Percentiles rank a stretch among this genome's conserved stretches.
These are phyloP conservation scores for Scheffersomyces parashehatae DNA, from an alignment of 1,139 yeast species.

Conservation along the genomic window DNA sequence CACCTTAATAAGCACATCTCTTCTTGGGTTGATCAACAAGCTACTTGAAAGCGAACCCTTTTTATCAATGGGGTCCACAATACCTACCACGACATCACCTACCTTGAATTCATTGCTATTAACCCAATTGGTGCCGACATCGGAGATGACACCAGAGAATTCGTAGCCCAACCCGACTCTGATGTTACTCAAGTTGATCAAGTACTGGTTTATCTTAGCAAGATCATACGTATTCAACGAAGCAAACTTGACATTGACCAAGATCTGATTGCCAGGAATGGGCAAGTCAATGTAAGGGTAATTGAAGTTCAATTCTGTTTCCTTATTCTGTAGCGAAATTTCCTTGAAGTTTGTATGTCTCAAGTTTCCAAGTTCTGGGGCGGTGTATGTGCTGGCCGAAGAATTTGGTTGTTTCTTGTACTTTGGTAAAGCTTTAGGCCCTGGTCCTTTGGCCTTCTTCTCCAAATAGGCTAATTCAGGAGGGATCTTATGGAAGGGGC, in stretches of 20 bases:
- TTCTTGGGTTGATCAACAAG: conserved; percentile 33
- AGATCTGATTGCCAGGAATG: conserved; percentile 29
- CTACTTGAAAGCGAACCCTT: conserved; percentile 42
- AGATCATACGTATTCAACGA: conserved; percentile 42
- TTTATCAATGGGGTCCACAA: conserved; percentile 32
- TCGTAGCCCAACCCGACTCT: conserved; percentile 47
- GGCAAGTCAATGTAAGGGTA: conserved; percentile 42
- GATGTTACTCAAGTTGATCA: conserved; percentile 37
- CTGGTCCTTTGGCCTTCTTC: conserved; percentile 26
- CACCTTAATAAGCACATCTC: conserved; percentile 33
- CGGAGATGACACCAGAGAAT: conserved; percentile 36
- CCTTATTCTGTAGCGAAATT: conserved; percentile 42
- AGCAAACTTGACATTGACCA: conserved; percentile 41
- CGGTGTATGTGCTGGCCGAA: conserved; percentile 2
- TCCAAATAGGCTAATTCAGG: conserved; percentile 44
- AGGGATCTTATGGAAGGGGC: conserved; percentile 45
- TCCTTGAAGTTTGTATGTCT: conserved; percentile 40
- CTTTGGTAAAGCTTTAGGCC: conserved; percentile 10
- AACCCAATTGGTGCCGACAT: conserved; percentile 30
- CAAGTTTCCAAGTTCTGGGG: conserved; percentile 27
- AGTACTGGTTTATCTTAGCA: conserved; percentile 38
- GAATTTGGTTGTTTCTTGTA: conserved; percentile 4
- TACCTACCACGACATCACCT: conserved; percentile 42
- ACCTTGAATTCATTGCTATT: conserved; percentile 20
- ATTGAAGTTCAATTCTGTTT: conserved; percentile 44